Conservation (phyloP, 2,329 filamentous ascomycete species). For the Leptographium procerum region DNA sequence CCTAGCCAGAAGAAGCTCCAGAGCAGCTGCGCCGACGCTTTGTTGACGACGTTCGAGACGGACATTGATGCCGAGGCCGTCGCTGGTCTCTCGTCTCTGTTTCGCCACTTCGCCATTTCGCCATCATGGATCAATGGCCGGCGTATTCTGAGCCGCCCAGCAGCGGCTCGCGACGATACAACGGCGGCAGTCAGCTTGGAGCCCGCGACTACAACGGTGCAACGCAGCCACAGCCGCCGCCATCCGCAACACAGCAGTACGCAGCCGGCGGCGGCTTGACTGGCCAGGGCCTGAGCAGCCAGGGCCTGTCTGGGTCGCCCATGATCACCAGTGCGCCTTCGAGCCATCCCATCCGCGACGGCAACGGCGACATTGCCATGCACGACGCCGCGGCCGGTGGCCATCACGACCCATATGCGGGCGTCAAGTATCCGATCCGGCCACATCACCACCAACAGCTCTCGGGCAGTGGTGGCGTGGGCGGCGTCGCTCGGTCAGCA, state of each 20-base stretch:
- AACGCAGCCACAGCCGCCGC: slow-evolving; percentile 13
- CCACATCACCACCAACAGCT: slow-evolving; percentile 67
- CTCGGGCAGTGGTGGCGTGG: slow-evolving; percentile 30
- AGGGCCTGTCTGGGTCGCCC: slow-evolving; percentile 45
- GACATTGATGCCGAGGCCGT: background rate
- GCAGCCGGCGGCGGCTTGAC: slow-evolving; percentile 9
- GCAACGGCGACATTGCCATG: slow-evolving; percentile 72
- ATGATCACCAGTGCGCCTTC: slow-evolving; percentile 25
- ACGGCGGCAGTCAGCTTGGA: slow-evolving; percentile 25
- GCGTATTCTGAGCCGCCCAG: slow-evolving; percentile 53
- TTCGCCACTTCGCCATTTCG: too few species aligned
- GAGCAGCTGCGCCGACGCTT: background rate
- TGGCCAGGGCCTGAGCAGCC: slow-evolving; percentile 18
- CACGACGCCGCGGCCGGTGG: slow-evolving; percentile 48
- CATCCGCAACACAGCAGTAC: slow-evolving; percentile 9
- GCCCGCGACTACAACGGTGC: slow-evolving; percentile 14
- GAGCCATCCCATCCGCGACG: slow-evolving; percentile 52
- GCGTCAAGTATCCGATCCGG: slow-evolving; percentile 75
- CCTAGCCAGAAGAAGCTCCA: too few species aligned
- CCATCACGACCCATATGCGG: slow-evolving; percentile 62
- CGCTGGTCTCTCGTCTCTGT: background rate
- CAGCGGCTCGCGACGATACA: slow-evolving; percentile 53
- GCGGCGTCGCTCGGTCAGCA: slow-evolving; percentile 18
- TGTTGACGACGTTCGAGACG: background rate
- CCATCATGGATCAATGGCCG: slow-evolving; percentile 52